These are phyloP conservation scores for Penicillium sp. DNA, from an alignment of 2,329 filamentous ascomycete species.

Conservation along the genomic window DNA sequence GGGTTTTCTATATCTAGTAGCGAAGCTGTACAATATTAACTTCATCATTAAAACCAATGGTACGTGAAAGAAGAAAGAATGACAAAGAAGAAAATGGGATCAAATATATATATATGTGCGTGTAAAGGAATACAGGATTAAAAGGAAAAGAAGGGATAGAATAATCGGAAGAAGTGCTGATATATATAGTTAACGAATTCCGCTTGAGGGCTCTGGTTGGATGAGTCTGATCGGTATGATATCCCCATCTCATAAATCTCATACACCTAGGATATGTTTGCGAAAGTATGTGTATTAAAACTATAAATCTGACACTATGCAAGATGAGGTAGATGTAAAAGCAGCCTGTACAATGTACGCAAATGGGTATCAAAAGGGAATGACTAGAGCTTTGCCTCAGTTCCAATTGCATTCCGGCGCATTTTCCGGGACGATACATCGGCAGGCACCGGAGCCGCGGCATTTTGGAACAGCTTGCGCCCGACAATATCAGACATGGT, in stretches of 20 bases:
- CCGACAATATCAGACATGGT: slow-evolving; percentile 74
- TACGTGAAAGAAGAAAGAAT: too few species aligned
- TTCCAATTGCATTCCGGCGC: slow-evolving; percentile 40
- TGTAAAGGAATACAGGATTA: background rate
- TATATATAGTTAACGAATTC: background rate
- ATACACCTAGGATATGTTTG: background rate
- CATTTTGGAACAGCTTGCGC: slow-evolving; percentile 59
- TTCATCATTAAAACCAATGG: too few species aligned
- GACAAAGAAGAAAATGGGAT: too few species aligned
- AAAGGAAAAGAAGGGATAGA: background rate
- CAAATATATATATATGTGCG: too few species aligned
- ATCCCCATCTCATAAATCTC: background rate
- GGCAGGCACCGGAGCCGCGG: slow-evolving; percentile 27
- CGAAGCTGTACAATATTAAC: too few species aligned
- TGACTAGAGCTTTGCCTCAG: slow-evolving; percentile 33
- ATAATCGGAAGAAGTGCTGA: background rate
- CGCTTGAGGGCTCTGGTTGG: background rate
- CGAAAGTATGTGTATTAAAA: background rate
- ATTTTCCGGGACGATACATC: slow-evolving; percentile 38
- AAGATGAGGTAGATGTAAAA: background rate
- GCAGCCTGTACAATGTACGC: background rate
- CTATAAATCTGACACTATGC: background rate
- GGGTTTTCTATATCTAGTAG: too few species aligned
- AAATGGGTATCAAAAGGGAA: slow-evolving; percentile 5
- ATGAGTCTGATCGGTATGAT: background rate